Evolutionary conservation across 2,329 filamentous ascomycete genomes (phyloP).

Genomic region (Didymella sp.): DNA sequence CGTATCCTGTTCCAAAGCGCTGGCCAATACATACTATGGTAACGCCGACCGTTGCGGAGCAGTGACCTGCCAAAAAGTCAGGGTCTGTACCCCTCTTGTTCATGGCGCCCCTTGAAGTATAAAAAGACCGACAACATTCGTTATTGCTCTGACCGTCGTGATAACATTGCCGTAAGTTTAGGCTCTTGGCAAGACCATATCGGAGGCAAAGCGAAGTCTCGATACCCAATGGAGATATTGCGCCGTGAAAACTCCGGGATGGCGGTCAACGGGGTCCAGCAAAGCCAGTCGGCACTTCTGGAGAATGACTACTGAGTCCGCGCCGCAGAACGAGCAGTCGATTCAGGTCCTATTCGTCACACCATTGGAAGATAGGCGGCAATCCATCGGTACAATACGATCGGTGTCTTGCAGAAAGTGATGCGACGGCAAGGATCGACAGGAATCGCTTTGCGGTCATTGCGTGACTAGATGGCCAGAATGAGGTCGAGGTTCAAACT

Average conservation of each 20-base stretch:
- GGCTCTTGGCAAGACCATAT: background rate
- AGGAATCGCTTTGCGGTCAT: background rate
- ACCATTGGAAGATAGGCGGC: background rate
- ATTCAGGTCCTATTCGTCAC: conserved; percentile 5
- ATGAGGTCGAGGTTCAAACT: background rate
- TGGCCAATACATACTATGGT: background rate
- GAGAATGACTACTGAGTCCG: background rate
- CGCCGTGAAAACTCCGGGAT: conserved; percentile 5
- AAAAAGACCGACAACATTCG: background rate
- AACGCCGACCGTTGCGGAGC: background rate
- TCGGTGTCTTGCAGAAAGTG: conserved; percentile 8
- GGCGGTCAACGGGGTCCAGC: conserved; percentile 13
- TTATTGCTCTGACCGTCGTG: background rate
- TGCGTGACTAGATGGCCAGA: conserved; percentile 4
- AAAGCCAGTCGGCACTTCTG: conserved; percentile 1
- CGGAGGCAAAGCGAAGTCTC: background rate
- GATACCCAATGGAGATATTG: conserved; percentile 12
- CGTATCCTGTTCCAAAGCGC: background rate
- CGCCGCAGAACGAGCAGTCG: background rate
- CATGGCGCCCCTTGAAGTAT: background rate
- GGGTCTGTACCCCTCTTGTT: background rate
- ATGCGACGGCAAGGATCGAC: conserved; percentile 5
- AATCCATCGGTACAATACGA: conserved; percentile 9
- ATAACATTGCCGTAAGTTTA: background rate
- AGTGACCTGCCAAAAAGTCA: background rate